phyloP scores from a whole-genome alignment of 441 rosid species.

The Adansonia gregorii region DNA sequence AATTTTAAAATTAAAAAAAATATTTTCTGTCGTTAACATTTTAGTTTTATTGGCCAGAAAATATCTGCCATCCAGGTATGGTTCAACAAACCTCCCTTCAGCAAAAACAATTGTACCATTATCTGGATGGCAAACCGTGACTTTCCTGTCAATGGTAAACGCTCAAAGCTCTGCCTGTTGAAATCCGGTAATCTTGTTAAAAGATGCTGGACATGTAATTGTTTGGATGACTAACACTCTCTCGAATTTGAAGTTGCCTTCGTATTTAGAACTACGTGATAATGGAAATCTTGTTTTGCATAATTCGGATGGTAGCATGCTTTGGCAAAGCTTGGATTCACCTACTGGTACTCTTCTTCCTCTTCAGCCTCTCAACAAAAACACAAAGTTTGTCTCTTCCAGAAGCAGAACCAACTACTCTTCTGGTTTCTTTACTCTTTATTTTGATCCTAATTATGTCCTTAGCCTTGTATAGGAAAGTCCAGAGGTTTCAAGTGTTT shows the following conservation, averaged over 20 bases:
- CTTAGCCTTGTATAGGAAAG: slow-evolving; percentile 18
- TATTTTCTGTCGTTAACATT: no score
- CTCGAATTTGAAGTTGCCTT: neutral
- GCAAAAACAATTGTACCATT: neutral
- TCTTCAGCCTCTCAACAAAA: slow-evolving; percentile 8
- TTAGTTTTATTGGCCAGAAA: no score
- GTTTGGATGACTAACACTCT: neutral
- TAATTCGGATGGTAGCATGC: neutral
- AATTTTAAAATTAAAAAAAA: no score
- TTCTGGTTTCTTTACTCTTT: slow-evolving; percentile 21
- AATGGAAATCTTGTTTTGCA: slow-evolving; percentile 31
- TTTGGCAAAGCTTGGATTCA: slow-evolving; percentile 26
- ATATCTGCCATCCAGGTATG: neutral
- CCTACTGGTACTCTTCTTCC: slow-evolving; percentile 29
- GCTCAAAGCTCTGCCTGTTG: neutral
- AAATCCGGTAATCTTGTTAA: slow-evolving; percentile 14
- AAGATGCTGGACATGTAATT: neutral
- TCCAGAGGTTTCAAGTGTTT: slow-evolving; percentile 16
- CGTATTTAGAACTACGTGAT: neutral
- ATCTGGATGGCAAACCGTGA: slow-evolving; percentile 26
- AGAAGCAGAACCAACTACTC: slow-evolving; percentile 18
- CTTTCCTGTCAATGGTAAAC: slow-evolving; percentile 16
- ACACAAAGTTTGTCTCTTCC: slow-evolving; percentile 12
- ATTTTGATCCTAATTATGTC: slow-evolving; percentile 14
- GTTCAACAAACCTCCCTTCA: slow-evolving; percentile 4